These are phyloP conservation scores for Prunella vulgaris DNA, from an alignment of 257 asterid species.

Conservation along the genomic window DNA sequence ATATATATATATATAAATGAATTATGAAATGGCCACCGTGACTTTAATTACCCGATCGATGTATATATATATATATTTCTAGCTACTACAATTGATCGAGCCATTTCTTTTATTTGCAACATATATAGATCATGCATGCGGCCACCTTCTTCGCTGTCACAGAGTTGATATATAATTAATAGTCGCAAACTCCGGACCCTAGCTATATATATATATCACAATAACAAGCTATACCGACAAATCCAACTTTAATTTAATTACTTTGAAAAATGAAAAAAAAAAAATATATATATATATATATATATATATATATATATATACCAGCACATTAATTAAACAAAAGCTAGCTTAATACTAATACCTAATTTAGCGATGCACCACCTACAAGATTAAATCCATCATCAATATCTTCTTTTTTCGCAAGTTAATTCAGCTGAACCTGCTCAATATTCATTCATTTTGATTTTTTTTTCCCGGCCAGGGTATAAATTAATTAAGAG, in stretches of 20 bases:
- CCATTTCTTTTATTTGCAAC: conserved; percentile 15
- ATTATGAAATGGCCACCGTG: conserved; percentile 1
- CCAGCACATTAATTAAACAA: neutral
- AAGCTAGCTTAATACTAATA: conserved; percentile 10
- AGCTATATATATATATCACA: no score
- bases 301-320: no score
- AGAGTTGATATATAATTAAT: conserved; percentile 85
- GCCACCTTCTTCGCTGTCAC: conserved; percentile 92
- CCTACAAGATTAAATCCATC: conserved; percentile 75
- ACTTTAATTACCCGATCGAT: conserved; percentile 16
- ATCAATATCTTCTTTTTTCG: conserved; percentile 72
- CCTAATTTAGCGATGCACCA: conserved; percentile 99
- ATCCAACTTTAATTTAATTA: neutral
- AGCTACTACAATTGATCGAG: conserved; percentile 15
- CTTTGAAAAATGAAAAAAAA: neutral
- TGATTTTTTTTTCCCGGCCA: neutral
- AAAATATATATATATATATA: no score
- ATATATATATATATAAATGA: no score
- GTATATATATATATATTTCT: neutral
- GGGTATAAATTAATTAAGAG: neutral
- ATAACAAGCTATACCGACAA: neutral
- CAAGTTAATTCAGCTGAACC: conserved; percentile 98
- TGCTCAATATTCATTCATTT: conserved; percentile 27
- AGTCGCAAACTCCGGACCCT: conserved; percentile 95
- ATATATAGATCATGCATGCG: conserved; percentile 53